Conservation (phyloP, 768 basidiomycete genomes). For the Agaricus subrufescens region DNA sequence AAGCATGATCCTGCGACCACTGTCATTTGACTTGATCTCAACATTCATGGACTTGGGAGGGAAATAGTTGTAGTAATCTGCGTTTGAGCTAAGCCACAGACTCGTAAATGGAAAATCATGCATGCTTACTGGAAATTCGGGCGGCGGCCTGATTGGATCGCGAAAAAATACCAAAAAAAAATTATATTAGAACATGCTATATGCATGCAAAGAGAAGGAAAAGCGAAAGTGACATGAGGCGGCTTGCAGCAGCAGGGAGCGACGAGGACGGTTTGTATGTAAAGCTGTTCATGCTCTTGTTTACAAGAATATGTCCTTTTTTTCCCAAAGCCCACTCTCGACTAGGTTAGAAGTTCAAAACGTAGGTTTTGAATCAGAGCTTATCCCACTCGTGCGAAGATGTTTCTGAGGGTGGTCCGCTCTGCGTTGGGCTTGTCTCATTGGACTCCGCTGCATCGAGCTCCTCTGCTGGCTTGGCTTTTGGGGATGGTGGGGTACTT, state of each 20-base stretch:
- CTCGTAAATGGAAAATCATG: constrained; percentile 4
- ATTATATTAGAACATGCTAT: constrained; percentile 33
- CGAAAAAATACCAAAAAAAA: constrained; percentile 14
- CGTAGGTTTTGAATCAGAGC: constrained; percentile 63
- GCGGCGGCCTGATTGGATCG: constrained; percentile 48
- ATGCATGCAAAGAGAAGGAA: constrained; percentile 55
- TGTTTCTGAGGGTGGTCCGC: constrained; percentile 72
- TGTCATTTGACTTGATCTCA: constrained; percentile 40
- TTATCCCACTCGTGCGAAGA: constrained; percentile 92
- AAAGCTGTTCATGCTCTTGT: constrained; percentile 3
- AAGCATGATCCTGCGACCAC: constrained; percentile 51
- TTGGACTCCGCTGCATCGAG: constrained; percentile 19
- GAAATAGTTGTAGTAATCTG: constrained; percentile 77
- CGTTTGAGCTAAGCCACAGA: constrained; percentile 13
- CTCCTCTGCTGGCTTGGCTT: constrained; percentile 18
- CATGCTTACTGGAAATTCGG: constrained; percentile 71
- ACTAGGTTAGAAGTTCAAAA: constrained; percentile 14
- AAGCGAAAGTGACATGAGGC: constrained; percentile 22
- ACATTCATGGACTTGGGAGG: constrained; percentile 73
- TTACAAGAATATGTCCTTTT: constrained; percentile 23
- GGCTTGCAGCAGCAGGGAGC: constrained; percentile 10
- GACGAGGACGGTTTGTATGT: constrained; percentile 3
- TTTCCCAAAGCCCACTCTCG: constrained; percentile 5
- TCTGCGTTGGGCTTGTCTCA: constrained; percentile 57
- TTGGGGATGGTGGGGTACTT: constrained; percentile 54